Evolutionary conservation across 129 eudicot genomes (phyloP).

Genomic region (Scalesia atractyloides): DNA sequence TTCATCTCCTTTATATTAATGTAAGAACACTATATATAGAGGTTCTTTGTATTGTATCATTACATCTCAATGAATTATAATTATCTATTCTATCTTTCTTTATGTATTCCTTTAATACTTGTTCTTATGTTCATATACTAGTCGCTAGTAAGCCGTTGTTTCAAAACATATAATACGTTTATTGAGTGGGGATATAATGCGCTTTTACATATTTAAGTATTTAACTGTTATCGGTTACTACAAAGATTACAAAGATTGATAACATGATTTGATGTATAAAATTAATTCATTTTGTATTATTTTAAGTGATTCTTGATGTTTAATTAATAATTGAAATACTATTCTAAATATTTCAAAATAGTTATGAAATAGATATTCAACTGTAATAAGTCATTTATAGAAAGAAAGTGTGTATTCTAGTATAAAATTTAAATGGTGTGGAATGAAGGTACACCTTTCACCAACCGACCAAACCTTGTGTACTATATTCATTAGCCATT

Average conservation of each 20-base stretch:
- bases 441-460: slow-evolving; percentile 7
- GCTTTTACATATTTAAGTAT: not conserved
- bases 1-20: too few relatives aligned
- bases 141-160: too few relatives aligned
- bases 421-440: not conserved
- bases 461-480: slow-evolving; percentile 13
- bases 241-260: not conserved
- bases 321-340: not conserved
- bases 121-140: too few relatives aligned
- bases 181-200: not conserved
- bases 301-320: not conserved
- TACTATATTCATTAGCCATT: slow-evolving; percentile 13
- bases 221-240: not conserved
- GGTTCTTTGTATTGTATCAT: too few relatives aligned
- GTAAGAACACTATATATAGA: too few relatives aligned
- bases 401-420: not conserved
- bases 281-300: not conserved
- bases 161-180: not conserved
- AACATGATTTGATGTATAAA: not conserved
- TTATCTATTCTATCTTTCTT: too few relatives aligned
- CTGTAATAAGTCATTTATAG: not conserved
- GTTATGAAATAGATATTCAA: not conserved
- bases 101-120: too few relatives aligned
- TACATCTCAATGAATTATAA: too few relatives aligned
- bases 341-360: not conserved